Base-by-base conservation (phyloP, 2,329 filamentous ascomycete genomes). In the Arthrobotrys musiformis region DNA sequence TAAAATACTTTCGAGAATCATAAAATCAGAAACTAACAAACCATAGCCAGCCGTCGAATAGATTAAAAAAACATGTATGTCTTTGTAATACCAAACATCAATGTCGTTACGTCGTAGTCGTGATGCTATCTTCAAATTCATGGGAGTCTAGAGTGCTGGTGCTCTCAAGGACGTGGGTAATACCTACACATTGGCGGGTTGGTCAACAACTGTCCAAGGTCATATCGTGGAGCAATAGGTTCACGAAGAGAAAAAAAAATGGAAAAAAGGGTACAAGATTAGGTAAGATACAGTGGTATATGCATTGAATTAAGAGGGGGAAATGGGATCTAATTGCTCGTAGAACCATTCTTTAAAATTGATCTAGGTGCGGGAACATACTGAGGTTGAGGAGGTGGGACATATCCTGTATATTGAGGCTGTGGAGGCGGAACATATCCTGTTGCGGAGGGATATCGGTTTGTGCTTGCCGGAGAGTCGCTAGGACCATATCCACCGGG, bases 331-430 rank as follows among this genome's bases (percentile, higher is more conserved):
- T 70, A 78, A 73, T 48, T 78, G 68, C 62, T 69, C 17, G 42
- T 72, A 54, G 74, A 58, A 73, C 56, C 62, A 73, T 78, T 73
- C 42, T 78, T 78, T 11, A 78, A 56, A 67, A 77, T 77, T 66
- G 73, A 77, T 40, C 64, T 77, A 70, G 73, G 73, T 70, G 66
- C 48, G 48, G 73, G 66, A 66, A 77, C 73, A 24, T 77, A 77
- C 73, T 77, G 73, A 75, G 70, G 70, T 37, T 75, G 70, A n/a
- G 70, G 64, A 48, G 64, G 73, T 52, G 67, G 66, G 56, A 70
- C 64, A 58, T 74, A 74, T 70, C 61, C 68, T 30, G 50, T 46
- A 26, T 61, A 64, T 28, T 68, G 63, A 46, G 64, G 56, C 22
- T 68, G 52, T 33, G 61, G 69, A 26, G 69, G 69, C 26, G 69